These are phyloP conservation scores for Pneumocystis sp. DNA, from an alignment of 1,139 yeast genomes.

Conservation along the genomic window DNA sequence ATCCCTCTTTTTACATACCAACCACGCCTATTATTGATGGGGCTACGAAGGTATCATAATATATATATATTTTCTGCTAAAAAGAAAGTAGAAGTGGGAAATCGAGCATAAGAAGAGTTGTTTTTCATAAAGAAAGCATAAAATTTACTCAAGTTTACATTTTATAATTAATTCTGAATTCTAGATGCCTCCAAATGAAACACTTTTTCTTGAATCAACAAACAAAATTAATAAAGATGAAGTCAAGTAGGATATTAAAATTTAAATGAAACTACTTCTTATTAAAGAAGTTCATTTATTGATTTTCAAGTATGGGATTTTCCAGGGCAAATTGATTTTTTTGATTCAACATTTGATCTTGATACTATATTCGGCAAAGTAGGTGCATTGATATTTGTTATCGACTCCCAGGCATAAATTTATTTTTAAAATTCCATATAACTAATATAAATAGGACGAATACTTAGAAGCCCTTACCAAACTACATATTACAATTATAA, in stretches of 20 bases:
- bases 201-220: slow-evolving; percentile 78
- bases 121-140: background rate
- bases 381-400: slow-evolving; percentile 89
- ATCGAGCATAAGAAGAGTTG: slow-evolving; percentile 11
- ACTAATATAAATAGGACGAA: slow-evolving; percentile 51
- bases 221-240: slow-evolving; percentile 74
- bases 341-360: slow-evolving; percentile 69
- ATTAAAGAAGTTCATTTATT: slow-evolving; percentile 40
- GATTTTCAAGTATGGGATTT: slow-evolving; percentile 88
- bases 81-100: slow-evolving; percentile 9
- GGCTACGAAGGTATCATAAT: background rate
- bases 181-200: slow-evolving; percentile 91
- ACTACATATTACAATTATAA: slow-evolving; percentile 74
- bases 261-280: background rate
- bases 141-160: slow-evolving; percentile 40
- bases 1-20: background rate
- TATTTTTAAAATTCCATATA: background rate
- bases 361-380: slow-evolving; percentile 64
- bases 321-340: slow-evolving; percentile 85
- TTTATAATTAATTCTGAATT: slow-evolving; percentile 35
- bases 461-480: slow-evolving; percentile 82
- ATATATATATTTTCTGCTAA: background rate
- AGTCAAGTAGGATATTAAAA: slow-evolving; percentile 27
- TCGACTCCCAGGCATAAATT: slow-evolving; percentile 38
- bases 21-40: background rate